These are phyloP conservation scores for Yamadazyma mexicana DNA, from an alignment of 1,139 yeast species.

Conservation along the genomic window DNA sequence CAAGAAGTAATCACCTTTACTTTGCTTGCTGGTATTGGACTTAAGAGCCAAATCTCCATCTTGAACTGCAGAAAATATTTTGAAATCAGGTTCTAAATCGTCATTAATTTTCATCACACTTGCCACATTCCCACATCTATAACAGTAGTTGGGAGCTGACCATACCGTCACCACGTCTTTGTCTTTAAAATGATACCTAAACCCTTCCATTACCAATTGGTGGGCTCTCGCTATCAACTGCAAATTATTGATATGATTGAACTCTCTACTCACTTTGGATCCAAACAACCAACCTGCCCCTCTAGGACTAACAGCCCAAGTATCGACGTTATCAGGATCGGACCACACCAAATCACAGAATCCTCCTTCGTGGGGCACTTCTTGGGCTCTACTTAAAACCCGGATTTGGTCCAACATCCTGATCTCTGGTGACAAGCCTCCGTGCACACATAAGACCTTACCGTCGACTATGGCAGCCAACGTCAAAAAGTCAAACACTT, in stretches of 20 bases:
- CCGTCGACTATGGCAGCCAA: conserved; percentile 95
- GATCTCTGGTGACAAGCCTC: conserved; percentile 96
- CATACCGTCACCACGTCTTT: conserved; percentile 96
- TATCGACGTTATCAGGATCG: conserved; percentile 96
- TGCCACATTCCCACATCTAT: conserved; percentile 97
- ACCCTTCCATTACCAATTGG: conserved; percentile 98
- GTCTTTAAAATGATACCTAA: conserved; percentile 90
- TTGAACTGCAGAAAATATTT: conserved; percentile 93
- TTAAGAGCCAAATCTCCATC: conserved; percentile 77
- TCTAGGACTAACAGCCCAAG: conserved; percentile 98
- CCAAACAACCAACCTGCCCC: conserved; percentile 99
- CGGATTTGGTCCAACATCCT: conserved; percentile 96
- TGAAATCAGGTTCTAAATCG: conserved; percentile 82
- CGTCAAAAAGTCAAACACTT: conserved; percentile 89
- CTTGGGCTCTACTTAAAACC: conserved; percentile 95
- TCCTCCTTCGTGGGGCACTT: conserved; percentile 98
- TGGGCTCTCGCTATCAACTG: conserved; percentile 93
- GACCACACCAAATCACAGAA: conserved; percentile 97
- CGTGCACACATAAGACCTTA: conserved; percentile 89
- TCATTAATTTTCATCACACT: conserved; percentile 96
- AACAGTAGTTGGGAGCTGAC: conserved; percentile 98
- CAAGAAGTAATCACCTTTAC: conserved; percentile 82
- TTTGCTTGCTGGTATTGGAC: conserved; percentile 67
- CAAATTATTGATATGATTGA: conserved; percentile 87
- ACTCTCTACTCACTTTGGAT: conserved; percentile 86